Evolutionary conservation across 305 asterid genomes (phyloP).

Genomic region (Lippia alba): DNA sequence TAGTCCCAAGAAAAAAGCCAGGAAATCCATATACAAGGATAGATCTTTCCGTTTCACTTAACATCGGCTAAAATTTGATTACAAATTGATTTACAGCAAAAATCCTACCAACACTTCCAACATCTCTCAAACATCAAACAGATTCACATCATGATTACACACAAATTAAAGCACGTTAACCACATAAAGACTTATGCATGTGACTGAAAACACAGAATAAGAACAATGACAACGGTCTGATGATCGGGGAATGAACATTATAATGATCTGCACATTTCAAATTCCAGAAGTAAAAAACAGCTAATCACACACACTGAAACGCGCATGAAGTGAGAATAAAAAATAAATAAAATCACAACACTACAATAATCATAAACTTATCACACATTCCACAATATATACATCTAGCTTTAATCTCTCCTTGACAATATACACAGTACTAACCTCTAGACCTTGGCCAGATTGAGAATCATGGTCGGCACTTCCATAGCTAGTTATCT

Average conservation of each 20-base stretch:
- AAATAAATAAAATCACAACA: slow-evolving; percentile 1
- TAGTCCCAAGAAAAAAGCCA: neutral
- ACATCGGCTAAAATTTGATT: slow-evolving; percentile 7
- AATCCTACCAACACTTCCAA: neutral
- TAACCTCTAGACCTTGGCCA: no score
- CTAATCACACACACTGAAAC: slow-evolving; percentile 9
- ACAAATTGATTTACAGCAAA: slow-evolving; percentile 9
- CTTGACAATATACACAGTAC: no score
- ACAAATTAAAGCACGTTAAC: slow-evolving; percentile 12
- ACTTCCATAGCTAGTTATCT: no score
- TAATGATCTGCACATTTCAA: neutral
- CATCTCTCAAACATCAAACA: neutral
- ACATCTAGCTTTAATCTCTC: no score
- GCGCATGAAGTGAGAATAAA: slow-evolving; percentile 6
- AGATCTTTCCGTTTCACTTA: slow-evolving; percentile 7
- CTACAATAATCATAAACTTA: slow-evolving; percentile 12
- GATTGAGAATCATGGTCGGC: no score
- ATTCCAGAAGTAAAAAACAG: slow-evolving; percentile 1
- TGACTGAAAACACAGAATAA: slow-evolving; percentile 1
- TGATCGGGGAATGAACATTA: slow-evolving; percentile 5
- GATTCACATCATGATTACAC: neutral
- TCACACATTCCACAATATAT: neutral
- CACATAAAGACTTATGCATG: neutral
- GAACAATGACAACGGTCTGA: slow-evolving; percentile 6
- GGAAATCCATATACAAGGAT: neutral